Evolutionary conservation across 2,329 filamentous ascomycete genomes (phyloP).

Genomic region (Cucurbitaria berberidis): DNA sequence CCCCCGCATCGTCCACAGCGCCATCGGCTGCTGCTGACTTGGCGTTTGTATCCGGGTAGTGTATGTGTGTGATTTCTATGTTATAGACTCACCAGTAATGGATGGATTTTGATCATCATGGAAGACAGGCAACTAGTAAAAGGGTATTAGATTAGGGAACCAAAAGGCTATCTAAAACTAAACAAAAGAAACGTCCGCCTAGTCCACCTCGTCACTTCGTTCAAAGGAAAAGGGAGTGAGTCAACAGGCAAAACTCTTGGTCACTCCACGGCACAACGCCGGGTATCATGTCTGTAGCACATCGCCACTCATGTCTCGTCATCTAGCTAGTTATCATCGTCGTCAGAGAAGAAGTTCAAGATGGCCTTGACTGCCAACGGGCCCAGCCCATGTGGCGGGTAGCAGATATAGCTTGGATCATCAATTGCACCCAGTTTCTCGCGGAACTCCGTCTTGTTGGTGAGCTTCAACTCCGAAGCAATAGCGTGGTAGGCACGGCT

Average conservation of each 20-base stretch:
- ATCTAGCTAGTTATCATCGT: slow-evolving; percentile 45
- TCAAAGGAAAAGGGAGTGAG: neutral
- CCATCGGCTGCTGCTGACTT: slow-evolving; percentile 9
- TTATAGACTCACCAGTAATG: too few species aligned
- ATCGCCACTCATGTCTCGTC: slow-evolving; percentile 12
- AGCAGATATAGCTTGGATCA: slow-evolving; percentile 87
- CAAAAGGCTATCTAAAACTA: slow-evolving; percentile 10
- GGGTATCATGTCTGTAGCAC: slow-evolving; percentile 27
- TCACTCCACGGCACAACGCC: slow-evolving; percentile 17
- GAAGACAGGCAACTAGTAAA: neutral
- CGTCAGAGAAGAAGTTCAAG: slow-evolving; percentile 86
- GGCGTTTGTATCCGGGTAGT: neutral
- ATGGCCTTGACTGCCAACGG: slow-evolving; percentile 83
- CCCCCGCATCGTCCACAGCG: slow-evolving; percentile 17
- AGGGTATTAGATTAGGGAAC: slow-evolving; percentile 19
- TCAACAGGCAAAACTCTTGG: slow-evolving; percentile 1
- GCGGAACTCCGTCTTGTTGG: slow-evolving; percentile 85
- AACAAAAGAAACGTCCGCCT: neutral
- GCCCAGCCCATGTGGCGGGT: slow-evolving; percentile 83
- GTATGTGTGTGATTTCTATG: too few species aligned
- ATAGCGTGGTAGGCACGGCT: slow-evolving; percentile 82
- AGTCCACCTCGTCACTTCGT: neutral
- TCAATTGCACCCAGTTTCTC: slow-evolving; percentile 87
- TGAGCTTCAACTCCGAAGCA: slow-evolving; percentile 80
- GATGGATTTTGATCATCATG: too few species aligned